Evolutionary conservation across 768 basidiomycete species (phyloP).

Genomic region (Sporobolomyces phaffii): DNA sequence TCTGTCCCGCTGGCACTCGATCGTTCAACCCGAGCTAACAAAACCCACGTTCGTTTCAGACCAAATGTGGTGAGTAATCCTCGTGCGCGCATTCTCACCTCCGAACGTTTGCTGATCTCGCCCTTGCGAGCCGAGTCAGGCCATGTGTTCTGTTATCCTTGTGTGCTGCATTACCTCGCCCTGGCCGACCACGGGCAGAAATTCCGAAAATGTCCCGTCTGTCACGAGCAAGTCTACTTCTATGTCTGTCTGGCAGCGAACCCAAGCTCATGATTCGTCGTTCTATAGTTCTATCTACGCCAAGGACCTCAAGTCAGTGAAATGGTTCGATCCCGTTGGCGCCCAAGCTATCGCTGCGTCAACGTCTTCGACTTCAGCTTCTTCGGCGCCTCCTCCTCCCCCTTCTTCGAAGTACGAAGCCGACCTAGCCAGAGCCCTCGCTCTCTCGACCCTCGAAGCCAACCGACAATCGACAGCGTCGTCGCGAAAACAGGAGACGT

Average conservation of each 20-base stretch:
- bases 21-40: too few relatives aligned
- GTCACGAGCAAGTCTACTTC: slow-evolving; percentile 59
- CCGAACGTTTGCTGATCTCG: neutral
- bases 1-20: neutral
- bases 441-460: slow-evolving; percentile 21
- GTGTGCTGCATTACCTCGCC: slow-evolving; percentile 50
- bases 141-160: slow-evolving; percentile 92
- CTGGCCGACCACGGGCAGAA: slow-evolving; percentile 49
- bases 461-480: neutral
- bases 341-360: slow-evolving; percentile 18
- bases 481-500: slow-evolving; percentile 39
- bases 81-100: too few relatives aligned
- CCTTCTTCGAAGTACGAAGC: slow-evolving; percentile 6
- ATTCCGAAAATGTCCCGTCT: slow-evolving; percentile 91
- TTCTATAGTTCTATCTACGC: slow-evolving; percentile 62
- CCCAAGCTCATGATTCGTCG: neutral
- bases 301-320: slow-evolving; percentile 83
- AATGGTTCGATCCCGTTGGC: slow-evolving; percentile 62
- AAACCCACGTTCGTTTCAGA: too few relatives aligned
- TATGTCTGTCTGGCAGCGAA: neutral
- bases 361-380: neutral
- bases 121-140: too few relatives aligned
- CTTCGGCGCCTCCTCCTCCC: neutral
- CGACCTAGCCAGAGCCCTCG: slow-evolving; percentile 27
- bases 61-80: slow-evolving; percentile 14